These are phyloP conservation scores for Ecytonucleospora hepatopenaei DNA, from an alignment of 371 early-diverging fungal species.

Conservation along the genomic window DNA sequence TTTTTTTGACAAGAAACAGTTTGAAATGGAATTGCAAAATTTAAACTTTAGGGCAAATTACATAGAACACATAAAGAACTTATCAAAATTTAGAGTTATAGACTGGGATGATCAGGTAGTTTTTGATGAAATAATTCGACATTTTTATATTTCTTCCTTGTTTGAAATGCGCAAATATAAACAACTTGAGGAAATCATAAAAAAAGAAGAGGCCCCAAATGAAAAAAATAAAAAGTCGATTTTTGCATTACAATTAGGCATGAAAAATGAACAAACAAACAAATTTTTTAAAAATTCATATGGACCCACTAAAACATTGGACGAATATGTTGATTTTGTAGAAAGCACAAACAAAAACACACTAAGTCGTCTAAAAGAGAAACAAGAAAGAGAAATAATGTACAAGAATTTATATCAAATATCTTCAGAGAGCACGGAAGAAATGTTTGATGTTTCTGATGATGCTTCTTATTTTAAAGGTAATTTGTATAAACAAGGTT, in stretches of 20 bases:
- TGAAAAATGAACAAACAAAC: neutral
- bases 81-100: slow-evolving; percentile 3
- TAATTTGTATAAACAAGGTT: neutral
- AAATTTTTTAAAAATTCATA: no score
- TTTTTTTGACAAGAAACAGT: no score
- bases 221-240: neutral
- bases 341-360: slow-evolving; percentile 9
- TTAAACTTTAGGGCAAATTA: no score
- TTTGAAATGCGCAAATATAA: neutral
- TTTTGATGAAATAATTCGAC: slow-evolving; percentile 13
- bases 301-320: no score
- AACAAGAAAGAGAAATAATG: neutral
- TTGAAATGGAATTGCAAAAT: no score
- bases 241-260: neutral
- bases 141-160: slow-evolving; percentile 21
- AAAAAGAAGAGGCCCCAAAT: neutral
- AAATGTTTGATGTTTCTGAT: neutral
- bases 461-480: neutral
- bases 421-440: neutral
- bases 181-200: neutral
- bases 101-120: slow-evolving; percentile 36
- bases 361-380: slow-evolving; percentile 2
- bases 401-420: neutral
- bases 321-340: slow-evolving; percentile 13
- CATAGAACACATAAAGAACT: neutral